Percentiles rank a stretch among this genome's conserved stretches.
Evolutionary conservation across 2,329 filamentous ascomycete genomes (phyloP).

Genomic region (Fusarium secorum): DNA sequence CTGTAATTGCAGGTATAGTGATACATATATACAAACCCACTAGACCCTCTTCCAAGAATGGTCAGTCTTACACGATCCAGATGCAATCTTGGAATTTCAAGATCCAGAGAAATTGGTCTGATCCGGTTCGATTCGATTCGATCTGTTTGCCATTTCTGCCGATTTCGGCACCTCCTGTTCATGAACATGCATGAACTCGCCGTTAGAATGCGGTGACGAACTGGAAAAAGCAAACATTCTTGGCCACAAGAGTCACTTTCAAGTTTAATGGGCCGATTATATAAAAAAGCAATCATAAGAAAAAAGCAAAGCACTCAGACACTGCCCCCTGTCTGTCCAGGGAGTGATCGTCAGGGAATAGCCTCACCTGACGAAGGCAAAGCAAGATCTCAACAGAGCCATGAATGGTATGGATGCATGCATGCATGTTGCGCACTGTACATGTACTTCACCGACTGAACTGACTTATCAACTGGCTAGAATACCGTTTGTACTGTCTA

Average conservation of each 20-base stretch:
- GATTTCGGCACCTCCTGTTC: neutral
- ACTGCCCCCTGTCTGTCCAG: neutral
- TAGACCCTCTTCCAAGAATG: neutral
- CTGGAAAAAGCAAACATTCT: slow-evolving; percentile 10
- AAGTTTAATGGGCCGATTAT: neutral
- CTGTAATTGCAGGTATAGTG: neutral
- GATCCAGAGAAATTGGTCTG: neutral
- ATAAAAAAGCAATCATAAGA: slow-evolving; percentile 29
- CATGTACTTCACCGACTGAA: neutral
- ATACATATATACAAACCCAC: neutral
- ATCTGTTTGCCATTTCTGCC: neutral
- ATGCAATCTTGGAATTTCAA: neutral
- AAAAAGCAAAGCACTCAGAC: neutral
- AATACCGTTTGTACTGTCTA: no score
- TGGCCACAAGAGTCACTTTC: neutral
- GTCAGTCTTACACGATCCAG: neutral
- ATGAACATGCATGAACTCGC: neutral
- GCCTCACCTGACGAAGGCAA: neutral
- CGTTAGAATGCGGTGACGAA: neutral
- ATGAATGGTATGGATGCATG: neutral
- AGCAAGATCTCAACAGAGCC: neutral
- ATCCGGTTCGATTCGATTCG: neutral
- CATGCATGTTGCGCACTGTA: neutral
- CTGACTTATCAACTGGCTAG: neutral
- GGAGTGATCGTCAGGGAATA: neutral